phyloP scores from a whole-genome alignment of 441 rosid genomes.

The Euphorbia celastroides region DNA sequence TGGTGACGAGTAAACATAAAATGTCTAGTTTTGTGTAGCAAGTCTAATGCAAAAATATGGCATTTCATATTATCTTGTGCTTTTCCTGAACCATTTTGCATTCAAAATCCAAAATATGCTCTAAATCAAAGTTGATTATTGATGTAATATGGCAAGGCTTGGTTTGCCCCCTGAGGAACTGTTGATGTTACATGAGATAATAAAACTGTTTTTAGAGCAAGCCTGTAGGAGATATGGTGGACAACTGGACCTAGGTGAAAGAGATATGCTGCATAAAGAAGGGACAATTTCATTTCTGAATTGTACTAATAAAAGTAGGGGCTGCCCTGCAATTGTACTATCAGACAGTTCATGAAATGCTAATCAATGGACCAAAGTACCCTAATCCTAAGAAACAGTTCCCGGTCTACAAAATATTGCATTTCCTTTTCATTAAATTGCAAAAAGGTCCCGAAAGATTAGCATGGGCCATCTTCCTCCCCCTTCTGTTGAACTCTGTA shows the following conservation, averaged over 20 bases:
- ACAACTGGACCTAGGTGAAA: background rate
- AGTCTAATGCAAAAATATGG: background rate
- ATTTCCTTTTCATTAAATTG: no score
- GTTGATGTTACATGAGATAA: no score
- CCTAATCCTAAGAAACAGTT: background rate
- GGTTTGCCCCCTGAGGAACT: no score
- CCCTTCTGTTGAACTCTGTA: background rate
- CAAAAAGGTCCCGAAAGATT: no score
- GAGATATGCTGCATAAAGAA: background rate
- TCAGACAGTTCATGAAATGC: background rate
- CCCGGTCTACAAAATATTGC: background rate
- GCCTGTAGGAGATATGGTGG: no score
- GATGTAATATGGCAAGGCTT: no score
- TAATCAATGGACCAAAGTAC: background rate
- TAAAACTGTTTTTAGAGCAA: no score
- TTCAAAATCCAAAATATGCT: background rate
- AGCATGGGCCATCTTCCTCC: no score
- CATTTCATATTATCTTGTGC: background rate
- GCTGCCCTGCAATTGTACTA: background rate
- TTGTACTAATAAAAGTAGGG: background rate
- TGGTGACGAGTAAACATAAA: background rate
- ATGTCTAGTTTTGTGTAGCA: background rate
- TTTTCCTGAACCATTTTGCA: background rate
- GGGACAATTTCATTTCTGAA: background rate
- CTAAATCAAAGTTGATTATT: background rate